These are phyloP conservation scores for Tetrapisispora iriomotensis DNA, from an alignment of 805 yeast genomes.

Conservation along the genomic window DNA sequence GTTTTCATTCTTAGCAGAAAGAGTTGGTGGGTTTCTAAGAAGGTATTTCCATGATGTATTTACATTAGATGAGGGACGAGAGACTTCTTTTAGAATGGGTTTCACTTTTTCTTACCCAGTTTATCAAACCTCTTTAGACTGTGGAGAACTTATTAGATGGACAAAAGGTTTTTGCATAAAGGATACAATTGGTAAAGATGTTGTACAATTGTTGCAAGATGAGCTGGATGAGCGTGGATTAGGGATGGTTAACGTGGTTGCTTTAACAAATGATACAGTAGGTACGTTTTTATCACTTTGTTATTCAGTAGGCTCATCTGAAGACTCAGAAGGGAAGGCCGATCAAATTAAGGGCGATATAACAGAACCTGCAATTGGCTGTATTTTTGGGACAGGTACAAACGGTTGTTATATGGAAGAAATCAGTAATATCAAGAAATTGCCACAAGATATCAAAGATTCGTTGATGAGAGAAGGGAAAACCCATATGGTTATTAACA, in stretches of 20 bases:
- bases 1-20: constrained; percentile 64
- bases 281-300: constrained; percentile 87
- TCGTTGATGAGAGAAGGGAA: constrained; percentile 35
- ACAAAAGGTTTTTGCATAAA: constrained; percentile 85
- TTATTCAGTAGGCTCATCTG: constrained; percentile 36
- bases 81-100: constrained; percentile 53
- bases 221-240: constrained; percentile 50
- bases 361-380: constrained; percentile 74
- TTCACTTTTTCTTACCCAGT: constrained; percentile 95
- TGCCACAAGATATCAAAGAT: constrained; percentile 38
- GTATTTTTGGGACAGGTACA: constrained; percentile 95
- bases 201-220: constrained; percentile 60
- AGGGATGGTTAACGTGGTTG: constrained; percentile 59
- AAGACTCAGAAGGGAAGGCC: constrained; percentile 33
- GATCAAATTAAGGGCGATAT: constrained; percentile 46
- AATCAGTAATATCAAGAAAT: constrained; percentile 60
- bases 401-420: constrained; percentile 90
- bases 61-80: constrained; percentile 22
- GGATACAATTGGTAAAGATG: constrained; percentile 79
- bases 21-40: constrained; percentile 53
- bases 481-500: constrained; percentile 76
- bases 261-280: constrained; percentile 91
- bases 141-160: constrained; percentile 86
- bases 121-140: constrained; percentile 66
- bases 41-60: constrained; percentile 47